These are phyloP conservation scores for Coemansia sp. DNA, from an alignment of 192 early-diverging fungal species.

Conservation along the genomic window DNA sequence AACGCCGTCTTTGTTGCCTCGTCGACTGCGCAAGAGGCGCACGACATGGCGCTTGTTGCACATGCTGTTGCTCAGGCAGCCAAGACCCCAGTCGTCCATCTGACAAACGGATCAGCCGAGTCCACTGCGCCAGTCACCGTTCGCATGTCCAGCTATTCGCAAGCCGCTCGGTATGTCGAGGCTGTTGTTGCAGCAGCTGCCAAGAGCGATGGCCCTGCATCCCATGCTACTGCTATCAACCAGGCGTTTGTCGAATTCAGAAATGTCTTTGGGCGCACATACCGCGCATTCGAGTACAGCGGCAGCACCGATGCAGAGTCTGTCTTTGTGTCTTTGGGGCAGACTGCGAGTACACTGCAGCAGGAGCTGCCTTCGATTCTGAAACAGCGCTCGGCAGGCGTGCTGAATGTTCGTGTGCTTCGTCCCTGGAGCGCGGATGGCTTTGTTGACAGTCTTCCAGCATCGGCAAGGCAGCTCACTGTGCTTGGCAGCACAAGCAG, in stretches of 20 bases:
- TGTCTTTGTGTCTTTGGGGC: constrained; percentile 78
- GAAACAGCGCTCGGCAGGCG: constrained; percentile 58
- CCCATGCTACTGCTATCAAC: constrained; percentile 16
- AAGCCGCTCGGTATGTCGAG: constrained; percentile 53
- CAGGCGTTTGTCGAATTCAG: constrained; percentile 50
- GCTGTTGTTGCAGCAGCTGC: constrained; percentile 8
- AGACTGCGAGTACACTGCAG: constrained; percentile 56
- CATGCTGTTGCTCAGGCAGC: constrained; percentile 70
- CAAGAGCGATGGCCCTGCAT: background rate
- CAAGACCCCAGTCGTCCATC: constrained; percentile 75
- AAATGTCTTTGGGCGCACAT: constrained; percentile 58
- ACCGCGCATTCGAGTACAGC: constrained; percentile 80
- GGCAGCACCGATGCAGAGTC: constrained; percentile 71
- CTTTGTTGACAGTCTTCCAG: constrained; percentile 70
- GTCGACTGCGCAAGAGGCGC: constrained; percentile 77
- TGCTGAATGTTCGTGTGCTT: constrained; percentile 75
- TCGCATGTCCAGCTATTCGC: constrained; percentile 56
- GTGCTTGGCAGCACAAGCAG: constrained; percentile 68
- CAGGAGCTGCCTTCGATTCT: constrained; percentile 55
- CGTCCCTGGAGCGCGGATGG: constrained; percentile 82
- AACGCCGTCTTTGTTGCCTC: constrained; percentile 78
- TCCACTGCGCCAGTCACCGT: constrained; percentile 58
- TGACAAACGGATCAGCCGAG: constrained; percentile 70
- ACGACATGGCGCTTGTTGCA: constrained; percentile 83
- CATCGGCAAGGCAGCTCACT: constrained; percentile 64